Conservation (phyloP, 1,139 yeast genomes). For the Lodderomyces margitis region DNA sequence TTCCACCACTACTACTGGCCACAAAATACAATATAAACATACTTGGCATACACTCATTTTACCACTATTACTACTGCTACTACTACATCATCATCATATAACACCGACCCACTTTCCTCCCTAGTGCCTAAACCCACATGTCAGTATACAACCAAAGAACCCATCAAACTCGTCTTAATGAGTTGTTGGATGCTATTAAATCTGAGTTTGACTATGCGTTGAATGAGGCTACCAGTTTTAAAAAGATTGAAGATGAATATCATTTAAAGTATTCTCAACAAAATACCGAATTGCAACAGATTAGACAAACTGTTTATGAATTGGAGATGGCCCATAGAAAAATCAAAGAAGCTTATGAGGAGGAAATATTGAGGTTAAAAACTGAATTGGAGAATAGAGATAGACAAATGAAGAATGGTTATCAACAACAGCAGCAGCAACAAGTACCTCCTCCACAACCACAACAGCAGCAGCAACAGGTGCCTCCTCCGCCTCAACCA, state of each 20-base stretch:
- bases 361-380: conserved; percentile 82
- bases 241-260: conserved; percentile 91
- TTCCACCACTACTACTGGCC: too few species aligned
- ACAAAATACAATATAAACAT: too few species aligned
- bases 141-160: conserved; percentile 33
- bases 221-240: conserved; percentile 81
- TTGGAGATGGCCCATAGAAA: conserved; percentile 92
- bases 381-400: conserved; percentile 81
- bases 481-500: conserved; percentile 20
- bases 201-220: conserved; percentile 87
- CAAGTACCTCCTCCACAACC: conserved; percentile 11
- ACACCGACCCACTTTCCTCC: too few species aligned
- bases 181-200: conserved; percentile 86
- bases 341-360: conserved; percentile 94
- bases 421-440: conserved; percentile 11
- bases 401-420: conserved; percentile 36
- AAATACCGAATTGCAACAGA: conserved; percentile 91
- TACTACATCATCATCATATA: too few species aligned
- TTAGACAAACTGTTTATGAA: conserved; percentile 90
- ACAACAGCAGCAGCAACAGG: conserved; percentile 16
- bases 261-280: conserved; percentile 91
- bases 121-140: too few species aligned
- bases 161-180: conserved; percentile 59
- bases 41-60: too few species aligned
- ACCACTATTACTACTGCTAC: too few species aligned